These are phyloP conservation scores for Colletotrichum sojae DNA, from an alignment of 2,329 filamentous ascomycete genomes.

Conservation along the genomic window DNA sequence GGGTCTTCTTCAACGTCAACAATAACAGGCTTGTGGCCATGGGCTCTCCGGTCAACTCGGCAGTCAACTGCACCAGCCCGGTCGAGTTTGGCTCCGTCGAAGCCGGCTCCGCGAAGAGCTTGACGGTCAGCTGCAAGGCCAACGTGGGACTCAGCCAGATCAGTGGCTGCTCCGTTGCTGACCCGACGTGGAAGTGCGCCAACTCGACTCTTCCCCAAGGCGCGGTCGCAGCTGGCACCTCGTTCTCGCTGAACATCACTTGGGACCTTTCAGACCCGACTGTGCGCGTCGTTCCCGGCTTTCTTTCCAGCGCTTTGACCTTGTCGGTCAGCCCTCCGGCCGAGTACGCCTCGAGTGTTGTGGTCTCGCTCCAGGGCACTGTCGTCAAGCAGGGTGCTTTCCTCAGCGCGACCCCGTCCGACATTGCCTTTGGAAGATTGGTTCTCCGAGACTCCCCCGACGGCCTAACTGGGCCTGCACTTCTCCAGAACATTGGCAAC, in stretches of 20 bases:
- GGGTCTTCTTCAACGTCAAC: constrained; percentile 52
- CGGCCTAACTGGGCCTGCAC: constrained; percentile 44
- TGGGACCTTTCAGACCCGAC: constrained; percentile 53
- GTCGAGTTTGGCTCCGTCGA: constrained; percentile 56
- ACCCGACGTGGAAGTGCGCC: constrained; percentile 53
- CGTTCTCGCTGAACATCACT: constrained; percentile 56
- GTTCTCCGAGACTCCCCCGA: constrained; percentile 49
- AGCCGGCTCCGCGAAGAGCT: constrained; percentile 49
- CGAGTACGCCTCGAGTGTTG: constrained; percentile 53
- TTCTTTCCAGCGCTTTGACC: constrained; percentile 53
- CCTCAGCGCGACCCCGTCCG: constrained; percentile 52
- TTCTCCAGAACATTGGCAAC: constrained; percentile 55
- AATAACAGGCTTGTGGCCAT: constrained; percentile 51
- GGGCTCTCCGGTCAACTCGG: constrained; percentile 57
- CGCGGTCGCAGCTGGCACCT: constrained; percentile 50
- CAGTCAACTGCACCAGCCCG: constrained; percentile 56
- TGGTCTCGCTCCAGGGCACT: constrained; percentile 54
- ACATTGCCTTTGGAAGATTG: constrained; percentile 56
- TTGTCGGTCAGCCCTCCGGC: constrained; percentile 54
- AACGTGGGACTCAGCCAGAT: constrained; percentile 54
- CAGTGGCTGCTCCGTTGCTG: constrained; percentile 52
- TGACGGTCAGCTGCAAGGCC: constrained; percentile 54
- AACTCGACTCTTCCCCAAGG: constrained; percentile 56
- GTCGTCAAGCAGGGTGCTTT: constrained; percentile 54
- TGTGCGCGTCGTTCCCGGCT: constrained; percentile 50